Conservation (phyloP, 202 grass and related monocot species). For the Miscanthus sacchariflorus region DNA sequence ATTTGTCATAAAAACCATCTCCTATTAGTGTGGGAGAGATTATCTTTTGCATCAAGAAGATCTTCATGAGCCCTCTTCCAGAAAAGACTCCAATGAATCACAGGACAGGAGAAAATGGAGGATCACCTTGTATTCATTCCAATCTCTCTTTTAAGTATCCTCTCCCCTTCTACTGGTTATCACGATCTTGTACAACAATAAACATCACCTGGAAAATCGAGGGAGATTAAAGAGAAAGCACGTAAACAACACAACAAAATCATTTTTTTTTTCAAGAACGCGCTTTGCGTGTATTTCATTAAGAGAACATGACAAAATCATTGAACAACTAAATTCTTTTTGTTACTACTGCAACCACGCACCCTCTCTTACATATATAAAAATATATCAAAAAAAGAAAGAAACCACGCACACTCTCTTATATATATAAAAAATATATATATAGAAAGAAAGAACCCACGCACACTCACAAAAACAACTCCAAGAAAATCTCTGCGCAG, state of each 20-base stretch:
- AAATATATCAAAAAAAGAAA: too few relatives aligned
- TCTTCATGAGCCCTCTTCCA: slow-evolving; percentile 44
- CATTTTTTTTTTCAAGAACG: not conserved
- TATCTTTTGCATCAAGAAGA: slow-evolving; percentile 31
- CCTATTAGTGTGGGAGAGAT: slow-evolving; percentile 20
- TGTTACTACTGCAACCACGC: slow-evolving; percentile 49
- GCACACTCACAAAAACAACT: slow-evolving; percentile 44
- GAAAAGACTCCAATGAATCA: slow-evolving; percentile 18
- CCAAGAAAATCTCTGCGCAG: slow-evolving; percentile 43
- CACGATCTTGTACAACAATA: not conserved
- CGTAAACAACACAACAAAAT: slow-evolving; percentile 7
- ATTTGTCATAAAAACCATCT: slow-evolving; percentile 25
- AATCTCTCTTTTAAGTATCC: not conserved
- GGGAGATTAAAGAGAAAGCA: not conserved
- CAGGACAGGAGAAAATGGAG: slow-evolving; percentile 25
- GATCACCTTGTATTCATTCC: not conserved
- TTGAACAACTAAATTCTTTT: slow-evolving; percentile 32
- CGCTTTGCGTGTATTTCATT: too few relatives aligned
- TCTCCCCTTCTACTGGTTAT: not conserved
- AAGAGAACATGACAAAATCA: not conserved
- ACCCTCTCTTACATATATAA: not conserved
- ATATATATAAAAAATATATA: not conserved
- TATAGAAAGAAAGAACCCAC: not conserved
- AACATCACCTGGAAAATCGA: slow-evolving; percentile 4
- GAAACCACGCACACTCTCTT: not conserved